Evolutionary conservation across 495 filamentous ascomycete species (phyloP), one percentile per base, ranked within the genome.

Genomic region (Aspergillus indologenus): DNA sequence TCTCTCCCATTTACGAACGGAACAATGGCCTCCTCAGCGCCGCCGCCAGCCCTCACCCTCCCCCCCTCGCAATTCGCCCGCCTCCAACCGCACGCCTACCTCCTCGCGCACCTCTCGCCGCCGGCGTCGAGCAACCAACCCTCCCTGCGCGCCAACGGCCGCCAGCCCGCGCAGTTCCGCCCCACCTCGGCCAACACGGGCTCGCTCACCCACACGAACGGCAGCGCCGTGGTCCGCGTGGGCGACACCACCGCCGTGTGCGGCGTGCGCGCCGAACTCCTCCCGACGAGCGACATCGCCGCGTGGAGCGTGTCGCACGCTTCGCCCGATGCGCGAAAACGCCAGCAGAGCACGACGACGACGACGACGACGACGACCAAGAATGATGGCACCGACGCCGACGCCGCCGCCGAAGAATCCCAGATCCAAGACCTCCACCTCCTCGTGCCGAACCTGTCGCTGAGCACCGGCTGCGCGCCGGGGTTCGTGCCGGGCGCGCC

Each of bases 191-290:
- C 90, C 58, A 91, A 96, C 71, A 87, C 86, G 5, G 84, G 86
- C 53, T 90, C 89, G 5, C 80, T 98, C 50, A 88, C 90, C 1
- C 92, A 98, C 69, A 87, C 90, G 49, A 85, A 92, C 68, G 94
- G 94, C 46, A 92, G 88, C 64, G 88, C 92, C 6, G 89, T 98
- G 0, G 89, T 97, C 23, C 83, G 95, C 29, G 74, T 85, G 23
- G 94, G 95, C 43, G 90, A 97, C 69, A 97, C 92, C 8, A 89
- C 91, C 0, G 90, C 91, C 7, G 90, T 98, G 19, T 96, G 91
- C 71, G 94, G 94, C 46, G 85, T 98, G 21, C 83, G 92, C 20
- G 92, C 81, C 19, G 94, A 98, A 73, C 83, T 96, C 18, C 73
- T 98, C n/a, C 79, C 83, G 48, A 89, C 85, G 11, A 74, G 79